phyloP scores from a whole-genome alignment of 768 basidiomycete species.

The Fomitopsis pulvina region DNA sequence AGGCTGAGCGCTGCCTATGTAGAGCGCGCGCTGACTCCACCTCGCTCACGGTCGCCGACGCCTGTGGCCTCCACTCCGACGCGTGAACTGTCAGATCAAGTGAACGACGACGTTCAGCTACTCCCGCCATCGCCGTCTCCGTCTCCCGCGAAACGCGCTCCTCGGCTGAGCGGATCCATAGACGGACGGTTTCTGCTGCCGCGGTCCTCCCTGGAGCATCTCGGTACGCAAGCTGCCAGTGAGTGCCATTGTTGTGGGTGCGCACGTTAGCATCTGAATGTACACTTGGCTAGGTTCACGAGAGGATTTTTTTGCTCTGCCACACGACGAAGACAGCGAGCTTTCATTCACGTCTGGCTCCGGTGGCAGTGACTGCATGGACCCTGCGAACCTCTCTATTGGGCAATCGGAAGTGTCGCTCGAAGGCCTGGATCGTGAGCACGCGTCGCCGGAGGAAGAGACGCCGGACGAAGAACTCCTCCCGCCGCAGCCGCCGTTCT shows the following conservation, averaged over 20 bases:
- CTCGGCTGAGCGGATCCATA: slow-evolving; percentile 9
- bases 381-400: slow-evolving; percentile 20
- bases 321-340: slow-evolving; percentile 23
- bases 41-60: slow-evolving; percentile 14
- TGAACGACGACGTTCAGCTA: slow-evolving; percentile 35
- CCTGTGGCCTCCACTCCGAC: not conserved
- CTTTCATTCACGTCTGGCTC: slow-evolving; percentile 20
- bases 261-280: too few relatives aligned
- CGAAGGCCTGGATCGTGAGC: slow-evolving; percentile 27
- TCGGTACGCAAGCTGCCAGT: not conserved
- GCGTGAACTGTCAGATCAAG: too few relatives aligned
- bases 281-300: not conserved
- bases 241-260: not conserved
- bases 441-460: slow-evolving; percentile 6
- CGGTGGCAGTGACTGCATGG: slow-evolving; percentile 6
- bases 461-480: not conserved
- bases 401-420: slow-evolving; percentile 31
- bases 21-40: slow-evolving; percentile 2
- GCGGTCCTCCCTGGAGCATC: slow-evolving; percentile 20
- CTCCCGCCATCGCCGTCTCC: slow-evolving; percentile 48
- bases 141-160: slow-evolving; percentile 31
- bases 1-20: slow-evolving; percentile 37
- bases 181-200: slow-evolving; percentile 28
- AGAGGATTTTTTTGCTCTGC: slow-evolving; percentile 18
- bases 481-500: not conserved